Conservation (phyloP, 768 basidiomycete genomes). For the Leccinum longicurvipes region DNA sequence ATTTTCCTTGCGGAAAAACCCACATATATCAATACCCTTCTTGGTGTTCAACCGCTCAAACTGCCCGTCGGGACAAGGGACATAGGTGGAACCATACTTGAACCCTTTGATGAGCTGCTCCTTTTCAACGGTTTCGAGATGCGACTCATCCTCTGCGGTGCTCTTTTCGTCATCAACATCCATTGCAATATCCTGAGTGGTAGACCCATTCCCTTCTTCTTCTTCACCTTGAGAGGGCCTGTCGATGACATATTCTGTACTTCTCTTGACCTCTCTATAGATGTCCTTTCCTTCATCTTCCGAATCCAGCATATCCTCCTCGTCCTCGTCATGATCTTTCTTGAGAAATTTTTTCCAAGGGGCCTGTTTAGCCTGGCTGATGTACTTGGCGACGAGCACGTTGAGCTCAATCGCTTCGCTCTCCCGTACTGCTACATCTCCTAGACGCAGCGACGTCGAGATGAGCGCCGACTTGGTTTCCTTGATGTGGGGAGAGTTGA, state of each 20-base stretch:
- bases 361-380: constrained; percentile 64
- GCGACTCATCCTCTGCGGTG: constrained; percentile 34
- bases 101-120: constrained; percentile 79
- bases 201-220: constrained; percentile 23
- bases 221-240: constrained; percentile 35
- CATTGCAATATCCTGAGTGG: constrained; percentile 14
- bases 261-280: constrained; percentile 41
- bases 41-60: constrained; percentile 71
- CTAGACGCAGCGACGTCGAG: constrained; percentile 70
- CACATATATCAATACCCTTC: constrained; percentile 85
- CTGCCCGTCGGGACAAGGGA: constrained; percentile 81
- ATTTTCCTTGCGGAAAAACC: constrained; percentile 69
- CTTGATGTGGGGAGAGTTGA: constrained; percentile 56
- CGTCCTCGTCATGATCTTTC: constrained; percentile 27
- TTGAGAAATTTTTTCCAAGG: constrained; percentile 61
- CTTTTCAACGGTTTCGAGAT: constrained; percentile 61
- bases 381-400: constrained; percentile 79
- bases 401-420: constrained; percentile 74
- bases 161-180: constrained; percentile 32
- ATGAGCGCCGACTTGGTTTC: constrained; percentile 62
- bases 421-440: constrained; percentile 61
- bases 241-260: constrained; percentile 59
- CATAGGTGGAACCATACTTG: constrained; percentile 88
- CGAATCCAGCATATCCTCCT: constrained; percentile 25
- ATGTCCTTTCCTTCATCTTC: constrained; percentile 29